Evolutionary conservation across 169 alveolate genomes (phyloP), one percentile per base, ranked within the genome.

Genomic region (Amoebophrya sp.): DNA sequence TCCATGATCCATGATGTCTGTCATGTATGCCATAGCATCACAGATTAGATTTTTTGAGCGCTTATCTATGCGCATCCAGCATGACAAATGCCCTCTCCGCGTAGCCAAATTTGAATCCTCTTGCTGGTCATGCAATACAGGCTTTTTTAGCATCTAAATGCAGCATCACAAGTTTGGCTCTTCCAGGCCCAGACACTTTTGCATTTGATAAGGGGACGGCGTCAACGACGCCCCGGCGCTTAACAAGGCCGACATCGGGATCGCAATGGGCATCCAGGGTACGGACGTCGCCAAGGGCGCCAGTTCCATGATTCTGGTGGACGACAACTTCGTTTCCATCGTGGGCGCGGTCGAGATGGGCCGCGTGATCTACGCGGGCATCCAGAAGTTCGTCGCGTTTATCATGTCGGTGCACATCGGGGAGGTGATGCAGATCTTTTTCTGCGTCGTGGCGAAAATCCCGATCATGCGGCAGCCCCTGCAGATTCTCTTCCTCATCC

Each of bases 171-270:
- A n/a, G n/a, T n/a, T n/a, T n/a, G n/a, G n/a, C n/a, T n/a, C n/a
- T n/a, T n/a, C n/a, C n/a, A n/a, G n/a, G n/a, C n/a, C n/a, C n/a
- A n/a, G n/a, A n/a, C n/a, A n/a, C n/a, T n/a, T n/a, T n/a, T n/a
- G n/a, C n/a, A n/a, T n/a, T n/a, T n/a, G n/a, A n/a, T n/a, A n/a
- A n/a, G n/a, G 99, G 77, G 99, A 97, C 94, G 98, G 98, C 53
- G 96, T 98, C 40, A 97, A 97, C 94, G 99, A 98, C 95, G 98
- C 98, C 39, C 99, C 99, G 83, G 99, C 99, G 77, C 94, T 98
- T 88, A 96, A 95, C 92, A 97, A 97, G 95, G 98, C 98, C 35
- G 97, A 97, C 94, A 98, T 98, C 33, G 99, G 99, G 40, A 95
- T 98, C 93, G 98, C 99, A 88, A 97, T 97, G 98, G 99, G 99